These are phyloP conservation scores for Aciculoconidium aculeatum DNA, from an alignment of 805 yeast species.

Conservation along the genomic window DNA sequence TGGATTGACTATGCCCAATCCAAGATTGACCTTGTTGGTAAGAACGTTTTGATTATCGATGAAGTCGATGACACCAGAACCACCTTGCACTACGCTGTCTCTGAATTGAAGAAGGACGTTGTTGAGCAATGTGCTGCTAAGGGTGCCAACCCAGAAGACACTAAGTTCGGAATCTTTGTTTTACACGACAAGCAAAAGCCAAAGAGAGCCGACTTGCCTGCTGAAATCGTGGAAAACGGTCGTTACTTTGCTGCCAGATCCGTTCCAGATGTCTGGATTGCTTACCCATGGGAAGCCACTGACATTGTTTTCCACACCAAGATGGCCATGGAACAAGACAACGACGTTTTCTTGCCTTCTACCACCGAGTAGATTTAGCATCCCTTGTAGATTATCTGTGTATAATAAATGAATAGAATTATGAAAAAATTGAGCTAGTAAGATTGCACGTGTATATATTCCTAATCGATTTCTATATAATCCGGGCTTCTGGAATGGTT, in stretches of 20 bases:
- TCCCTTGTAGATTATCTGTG: too few relatives aligned
- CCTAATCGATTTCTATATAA: constrained; percentile 74
- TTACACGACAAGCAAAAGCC: constrained; percentile 70
- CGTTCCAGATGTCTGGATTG: constrained; percentile 79
- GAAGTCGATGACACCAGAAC: constrained; percentile 87
- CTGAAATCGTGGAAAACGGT: constrained; percentile 51
- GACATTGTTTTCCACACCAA: constrained; percentile 71
- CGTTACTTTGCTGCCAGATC: constrained; percentile 68
- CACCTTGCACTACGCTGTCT: constrained; percentile 72
- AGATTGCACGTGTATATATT: not conserved
- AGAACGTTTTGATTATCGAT: constrained; percentile 68
- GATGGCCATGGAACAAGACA: constrained; percentile 69
- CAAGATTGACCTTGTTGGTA: constrained; percentile 56
- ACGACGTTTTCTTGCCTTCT: constrained; percentile 48
- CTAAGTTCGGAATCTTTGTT: constrained; percentile 71
- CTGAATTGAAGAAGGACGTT: constrained; percentile 70
- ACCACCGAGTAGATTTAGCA: constrained; percentile 15
- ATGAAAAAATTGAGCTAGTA: not conserved
- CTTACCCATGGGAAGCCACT: constrained; percentile 81
- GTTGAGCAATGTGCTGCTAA: constrained; percentile 51
- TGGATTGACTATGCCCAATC: constrained; percentile 76
- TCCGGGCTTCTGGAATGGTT: constrained; percentile 70
- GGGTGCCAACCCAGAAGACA: constrained; percentile 41
- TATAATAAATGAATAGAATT: too few relatives aligned
- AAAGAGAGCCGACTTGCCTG: constrained; percentile 68